A percentile compares a stretch with the other conserved stretches of the same genome.
phyloP scores from a whole-genome alignment of 163 green algal species.

The Chloromonas sp. region DNA sequence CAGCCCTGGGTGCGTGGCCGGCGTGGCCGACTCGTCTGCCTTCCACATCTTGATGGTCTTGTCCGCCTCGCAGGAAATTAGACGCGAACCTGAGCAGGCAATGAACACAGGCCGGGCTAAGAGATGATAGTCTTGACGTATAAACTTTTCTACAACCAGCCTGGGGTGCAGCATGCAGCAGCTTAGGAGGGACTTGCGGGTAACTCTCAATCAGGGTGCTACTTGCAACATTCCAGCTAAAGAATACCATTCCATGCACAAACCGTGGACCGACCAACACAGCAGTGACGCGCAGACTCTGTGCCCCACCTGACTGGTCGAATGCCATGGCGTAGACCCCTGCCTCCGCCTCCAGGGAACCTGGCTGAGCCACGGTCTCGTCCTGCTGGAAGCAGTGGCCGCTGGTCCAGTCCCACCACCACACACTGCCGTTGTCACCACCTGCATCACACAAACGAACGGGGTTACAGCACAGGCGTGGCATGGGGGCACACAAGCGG shows the following conservation, averaged over 20 bases:
- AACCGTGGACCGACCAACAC: too few relatives aligned
- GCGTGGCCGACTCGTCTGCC: conserved; percentile 82
- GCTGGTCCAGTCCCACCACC: conserved; percentile 94
- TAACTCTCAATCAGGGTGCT: not conserved
- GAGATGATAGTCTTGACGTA: not conserved
- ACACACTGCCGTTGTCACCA: conserved; percentile 79
- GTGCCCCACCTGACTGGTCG: conserved; percentile 22
- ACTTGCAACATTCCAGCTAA: not conserved
- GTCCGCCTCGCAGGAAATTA: conserved; percentile 67
- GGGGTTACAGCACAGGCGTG: not conserved
- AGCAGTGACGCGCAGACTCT: too few relatives aligned
- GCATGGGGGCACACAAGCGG: not conserved
- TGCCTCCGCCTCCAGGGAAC: conserved; percentile 86
- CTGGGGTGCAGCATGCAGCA: not conserved
- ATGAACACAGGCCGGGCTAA: not conserved
- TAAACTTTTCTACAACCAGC: not conserved
- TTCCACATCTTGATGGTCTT: conserved; percentile 99
- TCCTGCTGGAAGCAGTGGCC: conserved; percentile 92
- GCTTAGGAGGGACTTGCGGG: not conserved
- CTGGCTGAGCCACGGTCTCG: conserved; percentile 82
- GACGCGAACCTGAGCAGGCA: conserved; percentile 8
- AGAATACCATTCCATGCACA: too few relatives aligned
- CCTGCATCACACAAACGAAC: conserved; percentile 10
- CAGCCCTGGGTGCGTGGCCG: conserved; percentile 79
- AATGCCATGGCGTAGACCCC: conserved; percentile 65